Percentiles rank a stretch among this genome's conserved stretches.
phyloP scores from a whole-genome alignment of 2,329 filamentous ascomycete species.

The Leptographium lundbergii region DNA sequence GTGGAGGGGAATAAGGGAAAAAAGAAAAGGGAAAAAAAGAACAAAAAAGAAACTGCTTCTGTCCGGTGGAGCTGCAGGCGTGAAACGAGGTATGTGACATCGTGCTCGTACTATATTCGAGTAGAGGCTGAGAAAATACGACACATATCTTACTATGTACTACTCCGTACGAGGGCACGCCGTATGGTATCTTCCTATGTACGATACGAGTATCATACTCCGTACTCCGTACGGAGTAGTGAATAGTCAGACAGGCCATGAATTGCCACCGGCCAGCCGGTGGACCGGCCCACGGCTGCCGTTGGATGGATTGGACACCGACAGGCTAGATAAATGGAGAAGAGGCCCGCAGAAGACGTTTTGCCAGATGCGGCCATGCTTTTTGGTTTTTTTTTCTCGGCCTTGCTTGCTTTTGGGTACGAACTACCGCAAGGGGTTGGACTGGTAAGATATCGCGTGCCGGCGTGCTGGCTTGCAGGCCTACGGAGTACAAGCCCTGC shows the following conservation, averaged over 20 bases:
- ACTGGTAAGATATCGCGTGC: not conserved
- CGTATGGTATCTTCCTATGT: too few relatives aligned
- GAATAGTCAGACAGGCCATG: not conserved
- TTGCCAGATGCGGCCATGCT: not conserved
- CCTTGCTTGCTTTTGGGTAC: not conserved
- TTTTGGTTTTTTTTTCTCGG: not conserved
- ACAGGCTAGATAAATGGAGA: not conserved
- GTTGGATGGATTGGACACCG: not conserved
- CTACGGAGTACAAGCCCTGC: too few relatives aligned
- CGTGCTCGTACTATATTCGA: not conserved
- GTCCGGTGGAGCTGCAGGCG: not conserved
- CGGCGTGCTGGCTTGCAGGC: not conserved
- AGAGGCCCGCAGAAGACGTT: not conserved
- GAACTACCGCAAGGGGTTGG: not conserved
- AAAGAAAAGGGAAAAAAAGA: not conserved
- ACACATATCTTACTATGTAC: too few relatives aligned
- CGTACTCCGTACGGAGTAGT: too few relatives aligned
- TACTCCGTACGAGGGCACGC: too few relatives aligned
- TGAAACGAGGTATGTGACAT: not conserved
- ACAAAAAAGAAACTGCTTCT: not conserved
- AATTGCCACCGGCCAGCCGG: not conserved
- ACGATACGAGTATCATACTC: too few relatives aligned
- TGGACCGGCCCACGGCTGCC: not conserved
- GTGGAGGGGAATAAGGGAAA: not conserved
- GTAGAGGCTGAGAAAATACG: too few relatives aligned